phyloP scores from a whole-genome alignment of 2,329 filamentous ascomycete genomes.

The Phyllosticta paracitricarpa region DNA sequence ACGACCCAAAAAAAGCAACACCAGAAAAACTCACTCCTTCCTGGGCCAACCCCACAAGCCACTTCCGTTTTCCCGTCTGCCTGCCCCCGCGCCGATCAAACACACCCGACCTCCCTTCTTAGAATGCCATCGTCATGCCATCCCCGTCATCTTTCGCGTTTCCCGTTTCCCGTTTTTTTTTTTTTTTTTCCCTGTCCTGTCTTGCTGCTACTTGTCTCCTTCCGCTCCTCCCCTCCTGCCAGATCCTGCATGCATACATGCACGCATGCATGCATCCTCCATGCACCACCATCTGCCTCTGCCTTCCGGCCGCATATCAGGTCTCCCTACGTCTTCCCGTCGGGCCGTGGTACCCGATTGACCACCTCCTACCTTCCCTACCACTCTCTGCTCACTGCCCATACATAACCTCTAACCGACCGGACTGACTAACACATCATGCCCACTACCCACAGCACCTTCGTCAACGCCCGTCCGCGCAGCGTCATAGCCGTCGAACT shows the following conservation, averaged over 20 bases:
- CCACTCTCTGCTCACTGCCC: no score
- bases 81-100: neutral
- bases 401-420: no score
- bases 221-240: neutral
- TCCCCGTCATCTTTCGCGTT: neutral
- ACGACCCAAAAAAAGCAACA: neutral
- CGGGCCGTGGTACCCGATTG: neutral
- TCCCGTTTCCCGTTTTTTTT: neutral
- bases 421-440: neutral
- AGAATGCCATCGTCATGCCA: neutral
- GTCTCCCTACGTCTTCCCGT: neutral
- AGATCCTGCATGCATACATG: neutral
- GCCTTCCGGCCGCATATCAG: neutral
- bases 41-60: neutral
- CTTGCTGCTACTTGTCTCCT: neutral
- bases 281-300: neutral
- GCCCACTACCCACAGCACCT: slow-evolving; percentile 44
- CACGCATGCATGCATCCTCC: neutral
- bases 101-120: neutral
- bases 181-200: no score
- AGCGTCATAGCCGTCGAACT: slow-evolving; percentile 74
- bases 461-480: slow-evolving; percentile 73
- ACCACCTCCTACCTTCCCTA: neutral
- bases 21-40: neutral
- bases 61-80: neutral